A percentile compares a stretch with the other conserved stretches of the same genome.
These are phyloP conservation scores for Luvunga scandens DNA, from an alignment of 345 rosid species.

Conservation along the genomic window DNA sequence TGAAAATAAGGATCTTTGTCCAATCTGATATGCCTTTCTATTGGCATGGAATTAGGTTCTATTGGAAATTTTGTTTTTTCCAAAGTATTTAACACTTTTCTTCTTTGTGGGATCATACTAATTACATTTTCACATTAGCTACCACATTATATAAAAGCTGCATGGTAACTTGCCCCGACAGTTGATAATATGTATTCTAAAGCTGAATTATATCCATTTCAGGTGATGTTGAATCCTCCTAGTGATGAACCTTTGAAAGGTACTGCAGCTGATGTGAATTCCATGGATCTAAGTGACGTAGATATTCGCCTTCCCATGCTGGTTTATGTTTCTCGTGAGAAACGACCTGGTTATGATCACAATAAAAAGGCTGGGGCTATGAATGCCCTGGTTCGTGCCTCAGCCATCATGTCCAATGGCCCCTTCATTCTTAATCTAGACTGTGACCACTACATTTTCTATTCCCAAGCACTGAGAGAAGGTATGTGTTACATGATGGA, in stretches of 20 bases:
- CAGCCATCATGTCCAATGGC: constrained; percentile 87
- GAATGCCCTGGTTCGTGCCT: constrained; percentile 80
- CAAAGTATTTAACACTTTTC: neutral
- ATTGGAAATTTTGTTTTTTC: neutral
- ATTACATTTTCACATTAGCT: neutral
- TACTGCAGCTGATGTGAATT: constrained; percentile 25
- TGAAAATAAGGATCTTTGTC: neutral
- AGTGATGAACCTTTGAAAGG: constrained; percentile 41
- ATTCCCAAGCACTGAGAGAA: constrained; percentile 68
- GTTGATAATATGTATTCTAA: constrained; percentile 7
- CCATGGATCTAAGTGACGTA: constrained; percentile 52
- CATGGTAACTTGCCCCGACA: neutral
- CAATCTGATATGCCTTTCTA: neutral
- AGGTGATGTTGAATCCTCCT: constrained; percentile 85
- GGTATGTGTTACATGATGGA: constrained; percentile 97
- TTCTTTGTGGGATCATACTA: neutral
- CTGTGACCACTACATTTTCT: constrained; percentile 76
- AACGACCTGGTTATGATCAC: constrained; percentile 86
- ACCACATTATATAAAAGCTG: neutral
- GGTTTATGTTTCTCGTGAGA: constrained; percentile 79
- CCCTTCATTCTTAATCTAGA: constrained; percentile 87
- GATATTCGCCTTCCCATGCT: constrained; percentile 82
- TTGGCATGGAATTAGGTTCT: neutral
- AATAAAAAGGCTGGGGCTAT: constrained; percentile 94
- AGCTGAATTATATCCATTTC: constrained; percentile 12